These are phyloP conservation scores for Odontarrhena argentea DNA, from an alignment of 345 rosid genomes.

Conservation along the genomic window DNA sequence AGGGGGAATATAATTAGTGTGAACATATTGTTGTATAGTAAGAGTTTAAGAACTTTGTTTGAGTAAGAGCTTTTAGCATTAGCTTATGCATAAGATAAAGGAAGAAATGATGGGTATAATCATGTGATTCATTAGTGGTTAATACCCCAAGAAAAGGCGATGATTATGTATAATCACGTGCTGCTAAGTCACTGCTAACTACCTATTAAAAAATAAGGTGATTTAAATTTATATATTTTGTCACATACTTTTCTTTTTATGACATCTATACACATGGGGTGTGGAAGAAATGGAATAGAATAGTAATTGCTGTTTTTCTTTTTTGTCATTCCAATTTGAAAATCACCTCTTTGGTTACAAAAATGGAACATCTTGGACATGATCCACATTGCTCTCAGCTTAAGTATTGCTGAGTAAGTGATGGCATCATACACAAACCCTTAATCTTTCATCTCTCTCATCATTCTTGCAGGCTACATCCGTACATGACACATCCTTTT, in stretches of 20 bases:
- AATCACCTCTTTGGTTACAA: conserved; percentile 31
- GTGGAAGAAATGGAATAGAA: background rate
- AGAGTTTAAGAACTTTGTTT: background rate
- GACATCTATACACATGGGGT: background rate
- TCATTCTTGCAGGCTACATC: conserved; percentile 67
- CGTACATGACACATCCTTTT: no score
- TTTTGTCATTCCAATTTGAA: background rate
- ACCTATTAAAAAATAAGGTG: background rate
- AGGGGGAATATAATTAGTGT: no score
- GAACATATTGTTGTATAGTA: background rate
- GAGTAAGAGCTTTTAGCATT: background rate
- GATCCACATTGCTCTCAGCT: conserved; percentile 84
- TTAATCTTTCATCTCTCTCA: conserved; percentile 80
- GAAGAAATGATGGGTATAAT: background rate
- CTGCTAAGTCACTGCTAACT: background rate
- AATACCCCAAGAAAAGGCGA: conserved; percentile 4
- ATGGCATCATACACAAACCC: conserved; percentile 82
- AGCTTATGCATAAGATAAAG: conserved; percentile 19
- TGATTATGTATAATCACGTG: conserved; percentile 2
- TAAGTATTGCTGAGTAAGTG: conserved; percentile 85
- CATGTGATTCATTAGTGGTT: conserved; percentile 30
- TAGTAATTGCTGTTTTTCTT: no score
- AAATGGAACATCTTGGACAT: conserved; percentile 37
- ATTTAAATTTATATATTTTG: no score
- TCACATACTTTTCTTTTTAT: background rate